phyloP scores from a whole-genome alignment of 495 filamentous ascomycete species.

The Penicillium cataractarum region DNA sequence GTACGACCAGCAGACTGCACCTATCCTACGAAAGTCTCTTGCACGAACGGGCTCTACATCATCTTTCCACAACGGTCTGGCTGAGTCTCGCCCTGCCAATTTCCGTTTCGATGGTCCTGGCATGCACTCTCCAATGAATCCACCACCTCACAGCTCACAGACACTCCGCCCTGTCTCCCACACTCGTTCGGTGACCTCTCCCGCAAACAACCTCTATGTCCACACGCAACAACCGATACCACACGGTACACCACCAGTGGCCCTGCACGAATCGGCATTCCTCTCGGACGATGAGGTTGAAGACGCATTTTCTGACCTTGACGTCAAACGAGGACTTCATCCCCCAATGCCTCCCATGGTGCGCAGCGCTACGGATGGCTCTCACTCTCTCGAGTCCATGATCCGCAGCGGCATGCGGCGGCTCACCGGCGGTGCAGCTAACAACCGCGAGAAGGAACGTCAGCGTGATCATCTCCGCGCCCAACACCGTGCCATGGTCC shows the following conservation, averaged over 20 bases:
- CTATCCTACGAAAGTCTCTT: slow-evolving; percentile 84
- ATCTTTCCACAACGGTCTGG: slow-evolving; percentile 88
- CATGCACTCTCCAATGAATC: slow-evolving; percentile 54
- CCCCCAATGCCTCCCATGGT: slow-evolving; percentile 51
- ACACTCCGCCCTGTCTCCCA: slow-evolving; percentile 60
- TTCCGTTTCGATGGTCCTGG: slow-evolving; percentile 62
- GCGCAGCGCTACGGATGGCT: slow-evolving; percentile 51
- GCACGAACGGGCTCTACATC: slow-evolving; percentile 68
- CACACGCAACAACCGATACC: slow-evolving; percentile 33
- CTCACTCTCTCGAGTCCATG: slow-evolving; percentile 70
- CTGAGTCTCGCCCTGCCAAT: slow-evolving; percentile 65
- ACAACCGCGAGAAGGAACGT: slow-evolving; percentile 59
- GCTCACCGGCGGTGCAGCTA: slow-evolving; percentile 63
- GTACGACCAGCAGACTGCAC: slow-evolving; percentile 92
- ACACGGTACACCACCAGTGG: slow-evolving; percentile 34
- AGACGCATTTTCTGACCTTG: slow-evolving; percentile 49
- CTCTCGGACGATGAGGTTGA: slow-evolving; percentile 62
- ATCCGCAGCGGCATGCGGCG: slow-evolving; percentile 68
- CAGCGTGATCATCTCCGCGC: slow-evolving; percentile 60
- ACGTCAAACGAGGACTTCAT: slow-evolving; percentile 51
- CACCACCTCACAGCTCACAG: slow-evolving; percentile 30
- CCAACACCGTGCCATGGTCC: slow-evolving; percentile 50
- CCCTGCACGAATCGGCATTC: slow-evolving; percentile 51
- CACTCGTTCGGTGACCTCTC: slow-evolving; percentile 74
- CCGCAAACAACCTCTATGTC: slow-evolving; percentile 59